A percentile compares a stretch with the other conserved stretches of the same genome.
Evolutionary conservation across 306 rosid species (phyloP).

Genomic region (Canavalia ensiformis): DNA sequence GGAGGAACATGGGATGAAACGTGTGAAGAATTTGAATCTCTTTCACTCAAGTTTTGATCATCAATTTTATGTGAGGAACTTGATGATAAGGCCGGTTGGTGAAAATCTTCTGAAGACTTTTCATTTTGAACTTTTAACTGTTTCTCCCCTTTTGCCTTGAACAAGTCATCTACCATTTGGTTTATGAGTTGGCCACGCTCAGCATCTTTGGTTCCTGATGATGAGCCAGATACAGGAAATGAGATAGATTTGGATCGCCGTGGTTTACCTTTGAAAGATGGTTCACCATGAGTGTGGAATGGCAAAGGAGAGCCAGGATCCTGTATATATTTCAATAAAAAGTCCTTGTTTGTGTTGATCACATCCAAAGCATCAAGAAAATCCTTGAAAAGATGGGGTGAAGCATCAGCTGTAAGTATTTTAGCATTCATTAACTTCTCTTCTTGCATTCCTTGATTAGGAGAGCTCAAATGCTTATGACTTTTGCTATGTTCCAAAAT

Average conservation of each 20-base stretch:
- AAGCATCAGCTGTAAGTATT: constrained; percentile 61
- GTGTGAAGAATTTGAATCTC: constrained; percentile 1
- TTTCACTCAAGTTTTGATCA: constrained; percentile 20
- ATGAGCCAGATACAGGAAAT: constrained; percentile 55
- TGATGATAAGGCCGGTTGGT: not conserved
- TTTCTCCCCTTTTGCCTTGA: constrained; percentile 24
- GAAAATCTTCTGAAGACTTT: not conserved
- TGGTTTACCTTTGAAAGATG: constrained; percentile 42
- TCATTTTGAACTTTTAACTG: constrained; percentile 16
- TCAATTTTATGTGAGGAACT: constrained; percentile 27
- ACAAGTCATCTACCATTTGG: constrained; percentile 36
- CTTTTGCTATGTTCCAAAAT: not conserved
- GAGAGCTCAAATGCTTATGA: constrained; percentile 44
- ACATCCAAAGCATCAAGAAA: constrained; percentile 70
- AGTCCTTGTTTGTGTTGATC: constrained; percentile 65
- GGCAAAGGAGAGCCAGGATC: constrained; percentile 69
- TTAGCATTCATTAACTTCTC: constrained; percentile 56
- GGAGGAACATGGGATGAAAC: constrained; percentile 44
- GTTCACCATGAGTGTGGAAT: constrained; percentile 42
- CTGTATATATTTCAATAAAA: constrained; percentile 57
- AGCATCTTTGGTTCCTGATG: constrained; percentile 43
- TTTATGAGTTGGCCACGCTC: constrained; percentile 43
- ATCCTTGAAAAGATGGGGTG: constrained; percentile 63
- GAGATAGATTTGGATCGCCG: constrained; percentile 58
- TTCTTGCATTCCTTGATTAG: constrained; percentile 17